These are phyloP conservation scores for Flueggea neowawraea DNA, from an alignment of 441 rosid species.

Conservation along the genomic window DNA sequence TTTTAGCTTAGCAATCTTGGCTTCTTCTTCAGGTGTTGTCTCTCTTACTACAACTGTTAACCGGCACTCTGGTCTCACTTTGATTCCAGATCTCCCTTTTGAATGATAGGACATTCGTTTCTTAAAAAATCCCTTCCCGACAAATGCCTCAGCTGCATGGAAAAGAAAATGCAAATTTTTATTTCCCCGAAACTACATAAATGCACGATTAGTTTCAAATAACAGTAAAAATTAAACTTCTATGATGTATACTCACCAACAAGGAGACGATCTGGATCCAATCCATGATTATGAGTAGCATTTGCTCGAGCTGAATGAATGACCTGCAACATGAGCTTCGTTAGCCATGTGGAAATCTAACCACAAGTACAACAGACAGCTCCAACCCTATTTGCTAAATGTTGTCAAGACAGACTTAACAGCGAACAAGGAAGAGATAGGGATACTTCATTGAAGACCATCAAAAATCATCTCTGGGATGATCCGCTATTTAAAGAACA, in stretches of 20 bases:
- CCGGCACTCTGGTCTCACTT: conserved; percentile 62
- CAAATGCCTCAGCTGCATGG: conserved; percentile 84
- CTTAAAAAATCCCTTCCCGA: conserved; percentile 75
- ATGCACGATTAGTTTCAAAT: neutral
- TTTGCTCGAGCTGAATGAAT: conserved; percentile 92
- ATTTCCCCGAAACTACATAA: neutral
- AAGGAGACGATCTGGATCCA: conserved; percentile 78
- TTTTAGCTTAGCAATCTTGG: conserved; percentile 72
- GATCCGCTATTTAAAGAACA: no score
- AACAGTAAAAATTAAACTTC: neutral
- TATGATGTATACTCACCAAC: conserved; percentile 47
- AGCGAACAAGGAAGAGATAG: no score
- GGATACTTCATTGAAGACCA: no score
- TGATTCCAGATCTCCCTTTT: conserved; percentile 63
- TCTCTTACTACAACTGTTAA: conserved; percentile 82
- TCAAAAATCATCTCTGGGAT: no score
- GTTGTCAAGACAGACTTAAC: no score
- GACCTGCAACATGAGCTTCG: conserved; percentile 37
- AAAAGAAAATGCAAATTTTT: neutral
- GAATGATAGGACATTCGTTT: conserved; percentile 66
- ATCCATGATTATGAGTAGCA: conserved; percentile 89
- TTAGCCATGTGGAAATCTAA: no score
- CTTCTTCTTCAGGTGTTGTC: conserved; percentile 81
- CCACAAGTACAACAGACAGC: no score
- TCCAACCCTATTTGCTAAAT: no score